Base-by-base conservation (phyloP, 2,329 filamentous ascomycete genomes). In the Leptographium galeiforme region DNA sequence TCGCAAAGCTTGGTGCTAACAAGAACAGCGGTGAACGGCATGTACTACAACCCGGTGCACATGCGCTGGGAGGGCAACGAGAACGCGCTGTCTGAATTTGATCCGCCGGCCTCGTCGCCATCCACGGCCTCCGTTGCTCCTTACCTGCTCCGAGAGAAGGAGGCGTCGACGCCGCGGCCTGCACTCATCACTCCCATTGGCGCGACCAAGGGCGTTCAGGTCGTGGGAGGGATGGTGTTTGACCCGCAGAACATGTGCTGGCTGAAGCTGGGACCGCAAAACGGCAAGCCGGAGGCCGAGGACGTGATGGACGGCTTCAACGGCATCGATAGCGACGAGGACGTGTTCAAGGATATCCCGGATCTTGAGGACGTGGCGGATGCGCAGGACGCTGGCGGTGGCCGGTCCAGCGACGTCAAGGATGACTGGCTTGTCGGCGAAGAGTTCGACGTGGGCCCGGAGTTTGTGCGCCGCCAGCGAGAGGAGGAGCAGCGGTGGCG, bases 181-280 rank as follows among this genome's bases (percentile, higher is more conserved):
- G 89, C 91, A 7, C 77, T 98, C 18, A 98, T 98, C 62, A 89
- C 89, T 48, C 93, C 95, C 59, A 87, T 96, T 59, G 87, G 85
- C 53, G 78, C 83, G 6, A 83, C 84, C 57, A 87, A 91, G 63
- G 90, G 89, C 57, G 85, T 95, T 14, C 90, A 96, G 68, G 86
- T 96, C 39, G 89, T 96, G 55, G 87, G 89, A n/a, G 89, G 89
- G 60, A 98, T 98, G 93, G 86, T 97, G 11, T 98, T 97, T 66
- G 93, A 98, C 64, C 93, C 93, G 4, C 84, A 89, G 57, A 88
- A 88, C 61, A 97, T 98, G 91, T 94, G 89, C 66, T 98, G 93
- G 93, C 77, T 97, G 54, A 96, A 95, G 67, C 74, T 93, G 57
- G 73, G 76, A 48, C 67, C 72, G 18, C 65, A 75, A 8, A 14